These are phyloP conservation scores for Tylopilus sp. DNA, from an alignment of 768 basidiomycete genomes.

Conservation along the genomic window DNA sequence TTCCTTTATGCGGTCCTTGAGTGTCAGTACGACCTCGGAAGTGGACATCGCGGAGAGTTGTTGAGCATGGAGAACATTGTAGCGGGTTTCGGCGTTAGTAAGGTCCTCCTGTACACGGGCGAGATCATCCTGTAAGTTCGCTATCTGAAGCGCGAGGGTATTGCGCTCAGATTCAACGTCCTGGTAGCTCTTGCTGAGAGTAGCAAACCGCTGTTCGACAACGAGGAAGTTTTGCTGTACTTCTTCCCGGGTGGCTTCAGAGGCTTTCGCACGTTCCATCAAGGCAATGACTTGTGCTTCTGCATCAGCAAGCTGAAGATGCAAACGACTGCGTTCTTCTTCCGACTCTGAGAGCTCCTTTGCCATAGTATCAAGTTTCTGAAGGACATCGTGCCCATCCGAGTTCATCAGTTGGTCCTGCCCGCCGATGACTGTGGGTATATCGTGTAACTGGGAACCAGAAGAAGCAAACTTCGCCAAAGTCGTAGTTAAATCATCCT, in stretches of 20 bases:
- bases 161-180: conserved; percentile 63
- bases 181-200: conserved; percentile 47
- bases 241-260: conserved; percentile 37
- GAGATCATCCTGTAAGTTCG: conserved; percentile 62
- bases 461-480: conserved; percentile 13
- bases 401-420: conserved; percentile 19
- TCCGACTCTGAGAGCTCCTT: conserved; percentile 36
- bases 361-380: conserved; percentile 31
- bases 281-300: conserved; percentile 32
- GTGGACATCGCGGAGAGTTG: conserved; percentile 64
- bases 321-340: conserved; percentile 15
- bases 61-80: conserved; percentile 58
- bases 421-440: conserved; percentile 16
- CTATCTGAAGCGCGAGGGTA: conserved; percentile 59
- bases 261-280: conserved; percentile 30
- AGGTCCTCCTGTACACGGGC: conserved; percentile 50
- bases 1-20: conserved; percentile 65
- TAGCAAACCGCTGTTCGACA: conserved; percentile 40
- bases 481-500: conserved; percentile 8
- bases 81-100: conserved; percentile 54
- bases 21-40: conserved; percentile 48
- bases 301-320: conserved; percentile 35
- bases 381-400: conserved; percentile 24
- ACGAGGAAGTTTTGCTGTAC: conserved; percentile 27
- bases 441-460: conserved; percentile 15